A percentile compares a stretch with the other conserved stretches of the same genome.
Evolutionary conservation across 768 basidiomycete species (phyloP).

Genomic region (Suillus weaverae): DNA sequence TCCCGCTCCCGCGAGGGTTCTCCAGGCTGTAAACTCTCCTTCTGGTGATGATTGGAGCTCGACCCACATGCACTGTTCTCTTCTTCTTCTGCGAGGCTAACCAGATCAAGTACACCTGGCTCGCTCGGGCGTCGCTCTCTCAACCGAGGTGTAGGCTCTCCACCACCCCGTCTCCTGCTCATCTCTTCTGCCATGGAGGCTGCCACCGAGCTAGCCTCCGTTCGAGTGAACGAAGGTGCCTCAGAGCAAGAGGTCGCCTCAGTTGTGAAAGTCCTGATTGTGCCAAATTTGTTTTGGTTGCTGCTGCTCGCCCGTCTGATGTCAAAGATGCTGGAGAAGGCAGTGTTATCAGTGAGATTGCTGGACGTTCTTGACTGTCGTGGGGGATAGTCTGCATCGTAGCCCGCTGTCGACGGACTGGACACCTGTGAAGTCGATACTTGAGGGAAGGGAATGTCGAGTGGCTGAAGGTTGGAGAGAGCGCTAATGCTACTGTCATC

Average conservation of each 20-base stretch:
- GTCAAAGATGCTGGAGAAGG: slow-evolving; percentile 68
- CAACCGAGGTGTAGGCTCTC: slow-evolving; percentile 27
- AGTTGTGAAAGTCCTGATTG: slow-evolving; percentile 79
- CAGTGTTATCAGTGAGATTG: slow-evolving; percentile 53
- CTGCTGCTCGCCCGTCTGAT: slow-evolving; percentile 42
- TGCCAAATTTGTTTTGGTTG: slow-evolving; percentile 66
- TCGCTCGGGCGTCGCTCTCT: slow-evolving; percentile 70
- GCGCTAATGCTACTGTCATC: slow-evolving; percentile 11
- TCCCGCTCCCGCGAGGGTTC: slow-evolving; percentile 25
- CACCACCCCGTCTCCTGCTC: slow-evolving; percentile 37
- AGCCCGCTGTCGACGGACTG: slow-evolving; percentile 34
- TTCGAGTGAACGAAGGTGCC: slow-evolving; percentile 58
- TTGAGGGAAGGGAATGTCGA: slow-evolving; percentile 31
- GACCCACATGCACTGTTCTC: slow-evolving; percentile 52
- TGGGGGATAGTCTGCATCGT: slow-evolving; percentile 35
- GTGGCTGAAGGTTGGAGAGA: slow-evolving; percentile 20
- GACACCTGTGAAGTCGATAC: slow-evolving; percentile 40
- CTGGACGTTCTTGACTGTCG: slow-evolving; percentile 68
- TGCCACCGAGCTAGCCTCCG: slow-evolving; percentile 62
- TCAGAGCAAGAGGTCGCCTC: slow-evolving; percentile 72
- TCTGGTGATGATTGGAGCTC: slow-evolving; percentile 37
- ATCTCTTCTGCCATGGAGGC: slow-evolving; percentile 47
- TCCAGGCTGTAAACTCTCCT: slow-evolving; percentile 18
- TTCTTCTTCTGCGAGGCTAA: slow-evolving; percentile 71
- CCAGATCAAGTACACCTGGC: slow-evolving; percentile 56